A percentile compares a stretch with the other conserved stretches of the same genome.
Evolutionary conservation across 768 basidiomycete species (phyloP).

Genomic region (Hydnomerulius pinastri): DNA sequence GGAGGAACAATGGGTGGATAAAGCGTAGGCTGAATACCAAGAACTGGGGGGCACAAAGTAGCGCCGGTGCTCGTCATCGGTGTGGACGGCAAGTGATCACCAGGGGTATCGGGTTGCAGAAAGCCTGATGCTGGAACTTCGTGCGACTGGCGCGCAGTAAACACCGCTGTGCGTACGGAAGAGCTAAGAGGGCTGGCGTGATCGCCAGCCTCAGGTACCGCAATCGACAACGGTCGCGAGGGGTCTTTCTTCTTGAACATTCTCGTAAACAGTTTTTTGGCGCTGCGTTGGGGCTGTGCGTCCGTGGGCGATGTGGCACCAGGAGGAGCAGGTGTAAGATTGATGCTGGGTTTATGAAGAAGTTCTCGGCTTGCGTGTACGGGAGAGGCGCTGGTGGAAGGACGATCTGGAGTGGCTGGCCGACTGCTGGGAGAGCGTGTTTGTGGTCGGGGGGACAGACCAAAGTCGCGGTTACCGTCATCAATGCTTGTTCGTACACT

Average conservation of each 20-base stretch:
- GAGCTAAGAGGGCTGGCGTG: slow-evolving; percentile 17
- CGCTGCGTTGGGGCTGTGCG: slow-evolving; percentile 39
- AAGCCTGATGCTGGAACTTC: slow-evolving; percentile 14
- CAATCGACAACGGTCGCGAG: slow-evolving; percentile 18
- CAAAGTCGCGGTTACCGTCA: slow-evolving; percentile 22
- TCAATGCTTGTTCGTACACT: slow-evolving; percentile 35
- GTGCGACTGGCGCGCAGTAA: slow-evolving; percentile 9
- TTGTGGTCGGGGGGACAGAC: slow-evolving; percentile 3
- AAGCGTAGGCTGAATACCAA: slow-evolving; percentile 70
- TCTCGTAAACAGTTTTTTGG: slow-evolving; percentile 65
- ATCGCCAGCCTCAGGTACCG: slow-evolving; percentile 31
- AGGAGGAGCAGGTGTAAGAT: slow-evolving; percentile 17
- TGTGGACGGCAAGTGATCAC: slow-evolving; percentile 16
- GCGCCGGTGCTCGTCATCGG: slow-evolving; percentile 9
- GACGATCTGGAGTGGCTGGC: slow-evolving; percentile 10
- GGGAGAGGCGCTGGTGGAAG: slow-evolving; percentile 3
- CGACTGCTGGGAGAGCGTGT: slow-evolving; percentile 7
- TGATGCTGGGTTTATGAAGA: slow-evolving; percentile 11
- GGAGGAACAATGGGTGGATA: slow-evolving; percentile 47
- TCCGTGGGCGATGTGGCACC: slow-evolving; percentile 15
- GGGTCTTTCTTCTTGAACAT: slow-evolving; percentile 62
- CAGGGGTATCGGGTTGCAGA: slow-evolving; percentile 7
- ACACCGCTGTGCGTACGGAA: slow-evolving; percentile 1
- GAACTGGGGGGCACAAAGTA: slow-evolving; percentile 45
- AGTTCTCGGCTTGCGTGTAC: background rate